A percentile compares a stretch with the other conserved stretches of the same genome.
Conservation (phyloP, 805 yeast genomes). For the Blastobotrys terrestris region DNA sequence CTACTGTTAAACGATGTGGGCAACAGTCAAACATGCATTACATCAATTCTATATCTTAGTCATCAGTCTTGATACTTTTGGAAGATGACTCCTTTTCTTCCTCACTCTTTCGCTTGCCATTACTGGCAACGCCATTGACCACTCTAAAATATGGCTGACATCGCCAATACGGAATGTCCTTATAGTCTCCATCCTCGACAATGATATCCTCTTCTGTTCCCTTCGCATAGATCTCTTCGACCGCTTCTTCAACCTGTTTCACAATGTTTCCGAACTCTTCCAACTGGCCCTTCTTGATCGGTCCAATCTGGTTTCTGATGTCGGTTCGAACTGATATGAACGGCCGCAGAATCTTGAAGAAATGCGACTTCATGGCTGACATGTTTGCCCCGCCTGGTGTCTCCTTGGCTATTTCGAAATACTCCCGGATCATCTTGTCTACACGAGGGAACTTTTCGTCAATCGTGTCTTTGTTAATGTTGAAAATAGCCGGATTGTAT, state of each 20-base stretch:
- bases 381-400: conserved; percentile 67
- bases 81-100: not conserved
- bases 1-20: too few species aligned
- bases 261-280: conserved; percentile 55
- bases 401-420: conserved; percentile 69
- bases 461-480: conserved; percentile 34
- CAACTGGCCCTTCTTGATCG: conserved; percentile 38
- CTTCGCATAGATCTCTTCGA: conserved; percentile 47
- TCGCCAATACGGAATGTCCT: conserved; percentile 87
- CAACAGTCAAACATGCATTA: not conserved
- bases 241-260: conserved; percentile 58
- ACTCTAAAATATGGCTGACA: conserved; percentile 92
- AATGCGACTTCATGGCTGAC: conserved; percentile 84
- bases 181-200: conserved; percentile 64
- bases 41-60: not conserved
- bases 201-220: conserved; percentile 55
- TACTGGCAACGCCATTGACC: conserved; percentile 61
- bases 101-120: conserved; percentile 23
- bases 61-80: too few species aligned
- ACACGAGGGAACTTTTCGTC: conserved; percentile 79
- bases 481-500: conserved; percentile 87
- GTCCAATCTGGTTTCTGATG: conserved; percentile 66
- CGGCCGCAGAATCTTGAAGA: conserved; percentile 80
- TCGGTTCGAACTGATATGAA: conserved; percentile 73
- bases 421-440: conserved; percentile 76